These are phyloP conservation scores for Monosporascus sp. DNA, from an alignment of 2,329 filamentous ascomycete genomes.

Conservation along the genomic window DNA sequence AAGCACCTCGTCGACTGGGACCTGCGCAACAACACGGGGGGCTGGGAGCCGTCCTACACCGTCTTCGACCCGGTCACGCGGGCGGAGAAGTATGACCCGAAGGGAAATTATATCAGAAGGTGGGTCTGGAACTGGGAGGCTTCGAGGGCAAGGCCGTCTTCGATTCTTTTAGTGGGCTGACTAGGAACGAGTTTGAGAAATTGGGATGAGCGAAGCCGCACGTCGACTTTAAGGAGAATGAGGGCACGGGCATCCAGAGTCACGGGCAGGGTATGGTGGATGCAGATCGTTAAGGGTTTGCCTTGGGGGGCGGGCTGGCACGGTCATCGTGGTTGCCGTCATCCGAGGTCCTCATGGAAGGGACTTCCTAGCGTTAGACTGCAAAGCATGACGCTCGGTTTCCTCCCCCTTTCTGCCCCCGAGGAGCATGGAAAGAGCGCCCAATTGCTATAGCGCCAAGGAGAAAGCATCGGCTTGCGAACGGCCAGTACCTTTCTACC, in stretches of 20 bases:
- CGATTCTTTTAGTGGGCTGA: conserved; percentile 56
- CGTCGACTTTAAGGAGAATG: conserved; percentile 55
- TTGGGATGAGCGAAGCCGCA: conserved; percentile 57
- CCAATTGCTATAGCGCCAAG: too few species aligned
- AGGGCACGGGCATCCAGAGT: conserved; percentile 53
- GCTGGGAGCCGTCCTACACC: conserved; percentile 68
- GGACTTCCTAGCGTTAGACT: too few species aligned
- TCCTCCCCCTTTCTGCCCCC: too few species aligned
- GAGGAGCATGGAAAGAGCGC: too few species aligned
- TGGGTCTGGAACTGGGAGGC: conserved; percentile 59
- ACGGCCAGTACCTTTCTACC: too few species aligned
- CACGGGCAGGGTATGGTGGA: conserved; percentile 46
- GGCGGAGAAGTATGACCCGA: conserved; percentile 61
- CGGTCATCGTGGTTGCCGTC: too few species aligned
- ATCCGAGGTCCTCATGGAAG: too few species aligned
- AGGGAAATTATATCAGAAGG: conserved; percentile 59
- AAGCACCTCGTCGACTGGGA: conserved; percentile 57
- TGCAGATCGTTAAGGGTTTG: conserved; percentile 11
- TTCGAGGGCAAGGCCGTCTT: conserved; percentile 57
- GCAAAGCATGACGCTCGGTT: too few species aligned
- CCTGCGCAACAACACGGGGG: conserved; percentile 58
- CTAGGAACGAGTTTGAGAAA: conserved; percentile 41
- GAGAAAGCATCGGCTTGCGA: too few species aligned
- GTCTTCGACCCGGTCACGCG: conserved; percentile 67
- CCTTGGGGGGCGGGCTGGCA: too few species aligned